phyloP scores from a whole-genome alignment of 2,329 filamentous ascomycete genomes.

The Davidsoniella australis region DNA sequence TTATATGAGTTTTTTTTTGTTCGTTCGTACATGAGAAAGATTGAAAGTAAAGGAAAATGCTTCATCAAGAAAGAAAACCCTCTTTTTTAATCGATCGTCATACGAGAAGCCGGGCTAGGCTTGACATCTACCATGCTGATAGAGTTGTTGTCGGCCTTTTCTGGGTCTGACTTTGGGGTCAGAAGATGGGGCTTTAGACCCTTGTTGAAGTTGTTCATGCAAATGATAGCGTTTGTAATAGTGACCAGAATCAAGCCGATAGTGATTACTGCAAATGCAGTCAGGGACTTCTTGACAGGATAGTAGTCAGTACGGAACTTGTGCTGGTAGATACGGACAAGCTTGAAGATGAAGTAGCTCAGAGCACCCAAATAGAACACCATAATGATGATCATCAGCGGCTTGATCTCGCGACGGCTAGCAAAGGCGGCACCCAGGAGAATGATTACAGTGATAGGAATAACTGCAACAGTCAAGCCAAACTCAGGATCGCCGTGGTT shows the following conservation, averaged over 20 bases:
- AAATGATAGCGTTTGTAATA: conserved; percentile 71
- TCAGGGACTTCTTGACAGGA: conserved; percentile 70
- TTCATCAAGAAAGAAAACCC: too few species aligned
- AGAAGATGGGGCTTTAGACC: conserved; percentile 78
- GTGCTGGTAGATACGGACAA: conserved; percentile 80
- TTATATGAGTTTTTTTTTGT: neutral
- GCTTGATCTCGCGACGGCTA: conserved; percentile 59
- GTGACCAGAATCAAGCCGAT: conserved; percentile 77
- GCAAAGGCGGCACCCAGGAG: conserved; percentile 72
- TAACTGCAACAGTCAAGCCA: conserved; percentile 70
- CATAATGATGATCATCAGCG: conserved; percentile 64
- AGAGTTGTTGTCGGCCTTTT: conserved; percentile 39
- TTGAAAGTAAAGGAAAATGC: neutral
- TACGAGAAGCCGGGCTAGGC: conserved; percentile 34
- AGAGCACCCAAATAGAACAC: conserved; percentile 76
- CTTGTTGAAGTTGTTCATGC: conserved; percentile 77
- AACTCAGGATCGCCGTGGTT: conserved; percentile 56
- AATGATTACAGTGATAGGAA: conserved; percentile 81
- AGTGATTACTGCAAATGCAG: conserved; percentile 85
- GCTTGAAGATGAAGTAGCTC: conserved; percentile 95
- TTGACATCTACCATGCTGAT: conserved; percentile 41
- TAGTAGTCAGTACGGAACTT: conserved; percentile 43
- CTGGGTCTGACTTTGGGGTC: conserved; percentile 29
- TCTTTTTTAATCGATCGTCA: conserved; percentile 40
- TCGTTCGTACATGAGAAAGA: conserved; percentile 8